phyloP scores from a whole-genome alignment of 75 land plant species.

The Pinus taeda region DNA sequence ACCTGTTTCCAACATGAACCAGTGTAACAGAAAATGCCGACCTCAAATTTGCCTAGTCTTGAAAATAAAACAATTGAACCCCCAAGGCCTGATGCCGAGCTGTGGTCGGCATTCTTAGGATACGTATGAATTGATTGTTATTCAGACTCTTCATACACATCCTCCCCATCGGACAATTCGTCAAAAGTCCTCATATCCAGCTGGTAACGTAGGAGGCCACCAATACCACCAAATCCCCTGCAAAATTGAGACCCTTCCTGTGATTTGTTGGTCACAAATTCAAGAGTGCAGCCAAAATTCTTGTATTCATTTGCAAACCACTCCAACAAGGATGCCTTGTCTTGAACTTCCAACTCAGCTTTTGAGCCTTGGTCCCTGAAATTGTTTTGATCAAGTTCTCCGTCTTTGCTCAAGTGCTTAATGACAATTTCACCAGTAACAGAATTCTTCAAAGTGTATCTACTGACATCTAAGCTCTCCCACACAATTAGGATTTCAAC shows the following conservation, averaged over 20 bases:
- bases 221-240: constrained; percentile 73
- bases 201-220: constrained; percentile 69
- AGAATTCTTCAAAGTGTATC: constrained; percentile 46
- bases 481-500: constrained; percentile 42
- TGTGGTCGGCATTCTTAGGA: not conserved
- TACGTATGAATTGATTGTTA: constrained; percentile 17
- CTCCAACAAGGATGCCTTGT: constrained; percentile 51
- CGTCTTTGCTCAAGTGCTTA: constrained; percentile 65
- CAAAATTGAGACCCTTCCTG: constrained; percentile 76
- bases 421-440: constrained; percentile 48
- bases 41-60: not conserved
- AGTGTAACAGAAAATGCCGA: not conserved
- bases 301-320: constrained; percentile 72
- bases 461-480: constrained; percentile 43
- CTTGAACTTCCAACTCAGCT: constrained; percentile 68
- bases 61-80: not conserved
- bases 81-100: constrained; percentile 1
- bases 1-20: constrained; percentile 1
- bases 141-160: constrained; percentile 52
- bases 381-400: constrained; percentile 51
- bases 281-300: constrained; percentile 55
- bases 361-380: constrained; percentile 36
- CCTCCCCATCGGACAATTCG: constrained; percentile 53
- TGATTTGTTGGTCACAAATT: constrained; percentile 70
- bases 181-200: constrained; percentile 64